phyloP scores from a whole-genome alignment of 2,329 filamentous ascomycete species.

The Apiospora pterosperma region DNA sequence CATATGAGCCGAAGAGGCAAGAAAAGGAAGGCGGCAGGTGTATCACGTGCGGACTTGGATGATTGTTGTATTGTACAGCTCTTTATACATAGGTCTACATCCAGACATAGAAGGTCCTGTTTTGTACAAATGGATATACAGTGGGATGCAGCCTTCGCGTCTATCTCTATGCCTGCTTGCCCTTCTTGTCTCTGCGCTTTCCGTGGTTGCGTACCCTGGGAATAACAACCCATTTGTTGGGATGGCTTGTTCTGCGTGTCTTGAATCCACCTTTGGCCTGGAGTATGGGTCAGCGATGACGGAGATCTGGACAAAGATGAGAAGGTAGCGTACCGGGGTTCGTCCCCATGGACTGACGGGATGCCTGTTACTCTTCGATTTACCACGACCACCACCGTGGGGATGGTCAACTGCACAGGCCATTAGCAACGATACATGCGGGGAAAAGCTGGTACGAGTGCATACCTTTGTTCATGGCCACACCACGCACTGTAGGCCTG shows the following conservation, averaged over 20 bases:
- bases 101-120: not conserved
- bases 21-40: not conserved
- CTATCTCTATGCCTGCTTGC: conserved; percentile 19
- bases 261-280: conserved; percentile 85
- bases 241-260: conserved; percentile 82
- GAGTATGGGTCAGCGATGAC: conserved; percentile 23
- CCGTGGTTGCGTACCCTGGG: conserved; percentile 85
- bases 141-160: not conserved
- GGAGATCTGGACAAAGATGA: conserved; percentile 1
- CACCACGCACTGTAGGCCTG: conserved; percentile 89
- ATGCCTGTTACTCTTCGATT: conserved; percentile 96
- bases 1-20: not conserved
- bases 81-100: conserved; percentile 5
- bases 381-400: conserved; percentile 97
- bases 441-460: conserved; percentile 9
- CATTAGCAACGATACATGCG: not conserved
- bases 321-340: conserved; percentile 67
- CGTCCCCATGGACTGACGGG: conserved; percentile 92
- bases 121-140: conserved; percentile 5
- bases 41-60: not conserved
- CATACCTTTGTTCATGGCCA: conserved; percentile 95
- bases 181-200: conserved; percentile 70
- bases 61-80: conserved; percentile 4
- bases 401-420: conserved; percentile 75
- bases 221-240: conserved; percentile 88